Evolutionary conservation across 164 flowering plant species (phyloP), one percentile per base, ranked within the genome.

Genomic region (Vitis rupestris): DNA sequence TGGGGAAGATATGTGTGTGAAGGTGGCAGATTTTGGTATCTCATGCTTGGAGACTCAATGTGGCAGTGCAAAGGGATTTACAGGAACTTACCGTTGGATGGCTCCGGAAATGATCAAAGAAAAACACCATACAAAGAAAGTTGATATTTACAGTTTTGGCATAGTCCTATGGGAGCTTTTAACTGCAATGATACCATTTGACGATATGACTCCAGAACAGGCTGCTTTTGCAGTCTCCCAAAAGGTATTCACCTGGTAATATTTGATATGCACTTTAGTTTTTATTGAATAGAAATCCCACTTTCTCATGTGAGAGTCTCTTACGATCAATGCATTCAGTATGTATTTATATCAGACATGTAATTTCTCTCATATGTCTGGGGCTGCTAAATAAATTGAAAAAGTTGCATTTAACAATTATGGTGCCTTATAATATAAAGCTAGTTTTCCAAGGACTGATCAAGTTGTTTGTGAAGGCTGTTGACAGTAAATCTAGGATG

Each of bases 51-150:
- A 95, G 76, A 84, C 98, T 64, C 88, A 93, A 63, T 86, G 96
- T 72, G 93, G 88, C 11, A 89, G 86, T 79, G 83, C 86, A 7
- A 91, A 88, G 74, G 99, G 98, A 57, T 85, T 92, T 77, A 91
- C 93, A 0, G 92, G 98, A 29, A 95, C 99, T 61, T 93, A 93
- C 69, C 96, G 99, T 12, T 95, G 99, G 99, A 95, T 95, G 99
- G 99, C 99, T 47, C 98, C 99, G 47, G 99, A 95, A 78, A 91
- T 95, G 98, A 95, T 95, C 70, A 86, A 84, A 70, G 97, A 88
- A 72, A 88, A 88, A 68, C 87, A 78, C 50, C 97, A 95, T 64
- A 90, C 98, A 8, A 90, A 84, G 83, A 95, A 93, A 78, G 94
- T 93, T 60, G 99, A 95, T 78, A 97, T 95, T 29, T 95, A 93